Base-by-base conservation (phyloP, 345 rosid genomes). In the Linum tenue region DNA sequence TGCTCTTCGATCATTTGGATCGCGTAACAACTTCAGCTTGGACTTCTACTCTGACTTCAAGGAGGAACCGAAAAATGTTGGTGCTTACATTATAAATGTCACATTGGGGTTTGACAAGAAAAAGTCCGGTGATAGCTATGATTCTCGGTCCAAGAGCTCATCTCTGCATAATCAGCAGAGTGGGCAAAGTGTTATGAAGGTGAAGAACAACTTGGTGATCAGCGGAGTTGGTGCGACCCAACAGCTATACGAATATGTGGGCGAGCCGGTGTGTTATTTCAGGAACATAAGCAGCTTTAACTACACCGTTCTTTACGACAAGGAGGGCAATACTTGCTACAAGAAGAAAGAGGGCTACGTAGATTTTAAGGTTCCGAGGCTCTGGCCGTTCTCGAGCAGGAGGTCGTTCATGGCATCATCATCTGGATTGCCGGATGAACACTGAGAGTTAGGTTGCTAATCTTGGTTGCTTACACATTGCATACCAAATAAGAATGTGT, bases 241-340 rank as follows among this genome's bases (percentile, higher is more conserved):
- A 67, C 85, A 89, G 71, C 85, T 73, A 1, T 92, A 85, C 75
- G 58, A 70, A 40, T 87, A 82, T 40, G 63, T 67, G 37, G 85
- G 88, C 55, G 66, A 67, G 55, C 68, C 78, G 31, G 67, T 71
- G 37, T 92, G 98, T 78, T 92, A 83, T 75, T 83, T 80, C 37
- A 78, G 95, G 80, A 89, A 89, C 71, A 72, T 89, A 37, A 87
- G 92, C 76, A 87, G 87, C 78, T 85, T 76, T 35, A 87, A 84
- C 73, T 79, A 84, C 76, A 81, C 73, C 10, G 75, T 92, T 74
- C 67, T 82, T 3, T 75, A 82, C 65, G 92, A 92, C 56, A 48
- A 77, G 67, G 63, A 76, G 42, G 64, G 44, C 60, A 63, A 69
- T 68, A 53, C 62, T 3, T 86, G 89, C 68, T 43, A 65, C 55